phyloP scores from a whole-genome alignment of 2,329 filamentous ascomycete species.

The Sporothrix humicola region DNA sequence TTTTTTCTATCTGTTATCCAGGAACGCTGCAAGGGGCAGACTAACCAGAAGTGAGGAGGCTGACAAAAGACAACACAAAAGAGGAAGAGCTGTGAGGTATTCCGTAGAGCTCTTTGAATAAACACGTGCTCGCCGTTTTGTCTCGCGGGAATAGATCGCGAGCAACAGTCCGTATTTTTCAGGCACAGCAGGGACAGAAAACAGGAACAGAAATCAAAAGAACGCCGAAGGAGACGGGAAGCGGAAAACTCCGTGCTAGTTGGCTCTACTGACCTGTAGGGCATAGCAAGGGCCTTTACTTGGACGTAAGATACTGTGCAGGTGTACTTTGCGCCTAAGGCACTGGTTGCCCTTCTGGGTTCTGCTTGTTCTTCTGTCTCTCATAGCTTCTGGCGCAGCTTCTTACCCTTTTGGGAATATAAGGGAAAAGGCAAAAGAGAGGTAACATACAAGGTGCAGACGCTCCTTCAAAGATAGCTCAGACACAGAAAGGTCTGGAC shows the following conservation, averaged over 20 bases:
- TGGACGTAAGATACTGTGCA: too few species aligned
- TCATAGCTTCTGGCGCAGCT: constrained; percentile 11
- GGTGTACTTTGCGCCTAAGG: too few species aligned
- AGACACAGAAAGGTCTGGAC: background rate
- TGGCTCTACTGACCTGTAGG: too few species aligned
- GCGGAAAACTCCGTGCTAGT: too few species aligned
- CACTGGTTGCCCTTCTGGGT: background rate
- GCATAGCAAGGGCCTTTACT: too few species aligned
- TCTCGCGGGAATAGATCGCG: background rate
- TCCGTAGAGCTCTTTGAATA: too few species aligned
- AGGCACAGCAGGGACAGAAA: too few species aligned
- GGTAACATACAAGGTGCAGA: background rate
- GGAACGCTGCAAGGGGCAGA: constrained; percentile 18
- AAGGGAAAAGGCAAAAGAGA: background rate
- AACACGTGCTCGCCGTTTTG: too few species aligned
- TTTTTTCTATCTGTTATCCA: background rate
- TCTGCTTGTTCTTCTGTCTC: too few species aligned
- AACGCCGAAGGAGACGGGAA: too few species aligned
- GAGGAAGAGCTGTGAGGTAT: background rate
- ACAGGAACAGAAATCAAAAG: too few species aligned
- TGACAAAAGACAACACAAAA: background rate
- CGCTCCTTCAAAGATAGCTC: background rate
- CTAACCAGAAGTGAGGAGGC: background rate
- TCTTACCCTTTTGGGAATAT: constrained; percentile 21
- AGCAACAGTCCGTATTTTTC: background rate